A percentile compares a stretch with the other conserved stretches of the same genome.
phyloP scores from a whole-genome alignment of 2,329 filamentous ascomycete species.

The Microdochium paspali region DNA sequence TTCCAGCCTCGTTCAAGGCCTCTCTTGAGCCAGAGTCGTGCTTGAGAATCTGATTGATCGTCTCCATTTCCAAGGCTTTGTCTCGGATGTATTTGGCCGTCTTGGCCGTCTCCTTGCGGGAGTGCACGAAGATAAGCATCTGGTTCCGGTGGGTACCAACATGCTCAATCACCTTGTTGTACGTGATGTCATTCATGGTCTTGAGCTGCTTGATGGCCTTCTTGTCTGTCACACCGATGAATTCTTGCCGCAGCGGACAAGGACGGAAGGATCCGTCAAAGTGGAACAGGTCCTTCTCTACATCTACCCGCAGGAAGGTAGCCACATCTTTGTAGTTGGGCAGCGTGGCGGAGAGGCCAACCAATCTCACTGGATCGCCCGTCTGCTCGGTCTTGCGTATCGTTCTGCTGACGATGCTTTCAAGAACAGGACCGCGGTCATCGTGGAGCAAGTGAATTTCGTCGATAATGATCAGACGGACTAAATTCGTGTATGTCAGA shows the following conservation, averaged over 20 bases:
- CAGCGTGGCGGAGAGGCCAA: slow-evolving; percentile 88
- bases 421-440: slow-evolving; percentile 89
- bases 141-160: slow-evolving; percentile 89
- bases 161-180: slow-evolving; percentile 94
- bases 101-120: slow-evolving; percentile 95
- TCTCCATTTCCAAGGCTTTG: slow-evolving; percentile 94
- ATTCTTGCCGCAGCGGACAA: slow-evolving; percentile 91
- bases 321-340: slow-evolving; percentile 96
- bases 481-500: slow-evolving; percentile 93
- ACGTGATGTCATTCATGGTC: slow-evolving; percentile 98
- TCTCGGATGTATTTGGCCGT: slow-evolving; percentile 94
- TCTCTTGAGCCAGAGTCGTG: slow-evolving; percentile 88
- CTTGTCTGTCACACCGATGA: slow-evolving; percentile 93
- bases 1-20: slow-evolving; percentile 76
- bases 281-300: slow-evolving; percentile 80
- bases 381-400: slow-evolving; percentile 91
- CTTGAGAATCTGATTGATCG: slow-evolving; percentile 89
- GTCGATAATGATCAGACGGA: slow-evolving; percentile 91
- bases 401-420: slow-evolving; percentile 92
- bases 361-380: slow-evolving; percentile 81
- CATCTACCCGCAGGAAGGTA: slow-evolving; percentile 86
- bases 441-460: slow-evolving; percentile 98
- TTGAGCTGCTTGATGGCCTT: slow-evolving; percentile 98
- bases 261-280: slow-evolving; percentile 92
- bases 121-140: slow-evolving; percentile 99